Evolutionary conservation across 192 early-diverging fungal species (phyloP).

Genomic region (Blastocladiella britannica): DNA sequence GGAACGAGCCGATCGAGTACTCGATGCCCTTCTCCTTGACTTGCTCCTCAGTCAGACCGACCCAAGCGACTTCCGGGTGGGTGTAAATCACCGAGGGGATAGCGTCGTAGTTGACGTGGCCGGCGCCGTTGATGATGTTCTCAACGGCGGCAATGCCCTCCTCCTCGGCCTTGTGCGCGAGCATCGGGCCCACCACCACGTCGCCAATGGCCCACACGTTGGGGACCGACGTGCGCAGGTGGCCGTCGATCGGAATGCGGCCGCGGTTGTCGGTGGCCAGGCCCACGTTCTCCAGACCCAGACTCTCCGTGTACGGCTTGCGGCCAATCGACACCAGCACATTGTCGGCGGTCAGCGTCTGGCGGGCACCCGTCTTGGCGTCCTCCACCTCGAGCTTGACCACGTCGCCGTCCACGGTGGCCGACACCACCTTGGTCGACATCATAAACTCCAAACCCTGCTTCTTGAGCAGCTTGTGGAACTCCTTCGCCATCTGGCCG

Average conservation of each 20-base stretch:
- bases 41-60: conserved; percentile 87
- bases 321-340: conserved; percentile 87
- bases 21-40: conserved; percentile 67
- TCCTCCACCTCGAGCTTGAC: conserved; percentile 81
- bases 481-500: conserved; percentile 71
- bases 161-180: conserved; percentile 99
- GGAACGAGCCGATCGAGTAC: conserved; percentile 81
- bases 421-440: conserved; percentile 81
- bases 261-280: conserved; percentile 71
- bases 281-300: conserved; percentile 80
- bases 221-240: conserved; percentile 67
- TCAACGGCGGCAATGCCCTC: conserved; percentile 96
- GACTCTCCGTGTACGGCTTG: conserved; percentile 76
- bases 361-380: conserved; percentile 54
- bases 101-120: conserved; percentile 96
- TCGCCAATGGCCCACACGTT: conserved; percentile 92
- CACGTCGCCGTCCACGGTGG: conserved; percentile 59
- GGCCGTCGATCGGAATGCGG: conserved; percentile 62
- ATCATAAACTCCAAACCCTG: conserved; percentile 98
- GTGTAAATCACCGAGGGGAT: conserved; percentile 98
- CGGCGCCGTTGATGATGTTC: conserved; percentile 72
- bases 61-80: conserved; percentile 97
- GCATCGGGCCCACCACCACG: conserved; percentile 89
- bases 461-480: conserved; percentile 79
- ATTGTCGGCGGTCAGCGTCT: conserved; percentile 75